phyloP scores from a whole-genome alignment of 257 asterid genomes.

The Coffea canephora region DNA sequence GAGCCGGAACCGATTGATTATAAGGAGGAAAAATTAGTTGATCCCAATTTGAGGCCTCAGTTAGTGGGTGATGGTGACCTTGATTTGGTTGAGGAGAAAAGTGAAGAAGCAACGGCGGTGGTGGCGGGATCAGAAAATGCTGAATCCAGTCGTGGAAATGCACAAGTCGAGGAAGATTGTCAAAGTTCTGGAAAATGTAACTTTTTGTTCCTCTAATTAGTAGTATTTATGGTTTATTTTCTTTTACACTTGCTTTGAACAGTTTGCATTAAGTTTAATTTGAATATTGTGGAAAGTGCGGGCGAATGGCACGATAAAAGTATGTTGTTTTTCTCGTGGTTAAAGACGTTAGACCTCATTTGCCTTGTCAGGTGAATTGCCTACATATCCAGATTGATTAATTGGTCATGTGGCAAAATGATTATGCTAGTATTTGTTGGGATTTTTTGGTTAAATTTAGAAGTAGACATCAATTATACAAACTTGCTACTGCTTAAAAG shows the following conservation, averaged over 20 bases:
- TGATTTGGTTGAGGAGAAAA: slow-evolving; percentile 21
- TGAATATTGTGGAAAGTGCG: background rate
- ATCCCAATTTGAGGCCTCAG: slow-evolving; percentile 45
- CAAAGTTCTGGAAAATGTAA: slow-evolving; percentile 27
- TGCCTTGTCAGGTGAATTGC: background rate
- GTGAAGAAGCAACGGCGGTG: slow-evolving; percentile 17
- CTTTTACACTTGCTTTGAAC: background rate
- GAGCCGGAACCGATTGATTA: slow-evolving; percentile 39
- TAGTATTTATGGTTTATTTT: background rate
- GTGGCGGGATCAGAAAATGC: slow-evolving; percentile 8
- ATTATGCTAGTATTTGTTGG: background rate
- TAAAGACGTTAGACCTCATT: background rate
- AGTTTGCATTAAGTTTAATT: background rate
- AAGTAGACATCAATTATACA: background rate
- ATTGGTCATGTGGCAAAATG: background rate
- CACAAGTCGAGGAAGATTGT: background rate
- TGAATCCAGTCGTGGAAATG: slow-evolving; percentile 7
- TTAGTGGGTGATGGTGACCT: slow-evolving; percentile 42
- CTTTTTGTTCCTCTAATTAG: background rate
- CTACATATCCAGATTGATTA: background rate
- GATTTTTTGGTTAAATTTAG: background rate
- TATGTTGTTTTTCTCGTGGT: no score
- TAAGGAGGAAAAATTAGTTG: slow-evolving; percentile 67
- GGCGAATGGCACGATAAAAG: background rate
- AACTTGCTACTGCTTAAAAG: background rate